Evolutionary conservation across 2,329 filamentous ascomycete genomes (phyloP).

Genomic region (Beauveria sp.): DNA sequence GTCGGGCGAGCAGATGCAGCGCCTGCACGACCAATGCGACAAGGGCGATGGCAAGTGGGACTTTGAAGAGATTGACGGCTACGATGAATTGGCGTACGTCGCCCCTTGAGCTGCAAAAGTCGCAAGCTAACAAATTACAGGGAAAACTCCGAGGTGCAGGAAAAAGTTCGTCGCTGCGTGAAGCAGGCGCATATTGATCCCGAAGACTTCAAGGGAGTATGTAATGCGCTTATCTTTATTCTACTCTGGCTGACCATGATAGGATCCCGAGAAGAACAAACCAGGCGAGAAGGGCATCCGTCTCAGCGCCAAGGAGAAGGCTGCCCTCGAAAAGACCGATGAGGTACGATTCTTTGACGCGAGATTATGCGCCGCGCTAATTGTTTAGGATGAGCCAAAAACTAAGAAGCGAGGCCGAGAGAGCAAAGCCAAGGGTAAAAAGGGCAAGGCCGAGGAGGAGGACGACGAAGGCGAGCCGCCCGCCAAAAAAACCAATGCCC

Average conservation of each 20-base stretch:
- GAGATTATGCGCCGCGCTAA: not conserved
- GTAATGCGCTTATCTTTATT: conserved; percentile 13
- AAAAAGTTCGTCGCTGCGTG: conserved; percentile 66
- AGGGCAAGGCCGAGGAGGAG: conserved; percentile 23
- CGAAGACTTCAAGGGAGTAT: conserved; percentile 82
- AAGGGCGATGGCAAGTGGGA: conserved; percentile 43
- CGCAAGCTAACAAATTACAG: conserved; percentile 20
- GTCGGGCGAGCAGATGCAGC: conserved; percentile 64
- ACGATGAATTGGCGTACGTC: conserved; percentile 59
- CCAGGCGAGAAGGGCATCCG: conserved; percentile 61
- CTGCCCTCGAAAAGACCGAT: conserved; percentile 14
- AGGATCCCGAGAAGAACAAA: conserved; percentile 70
- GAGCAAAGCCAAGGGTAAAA: not conserved
- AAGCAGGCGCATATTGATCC: conserved; percentile 73
- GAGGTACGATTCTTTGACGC: not conserved
- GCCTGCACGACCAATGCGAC: conserved; percentile 52
- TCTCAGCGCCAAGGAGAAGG: conserved; percentile 29
- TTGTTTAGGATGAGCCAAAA: conserved; percentile 15
- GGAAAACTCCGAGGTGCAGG: conserved; percentile 53
- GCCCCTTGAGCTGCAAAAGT: not conserved
- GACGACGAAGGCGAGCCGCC: conserved; percentile 24
- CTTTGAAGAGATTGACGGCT: conserved; percentile 68
- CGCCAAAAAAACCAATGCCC: conserved; percentile 25
- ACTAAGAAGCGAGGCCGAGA: conserved; percentile 26
- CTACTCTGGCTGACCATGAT: conserved; percentile 9